Evolutionary conservation across 2,329 filamentous ascomycete species (phyloP).

Genomic region (Zymoseptoria crescenta): DNA sequence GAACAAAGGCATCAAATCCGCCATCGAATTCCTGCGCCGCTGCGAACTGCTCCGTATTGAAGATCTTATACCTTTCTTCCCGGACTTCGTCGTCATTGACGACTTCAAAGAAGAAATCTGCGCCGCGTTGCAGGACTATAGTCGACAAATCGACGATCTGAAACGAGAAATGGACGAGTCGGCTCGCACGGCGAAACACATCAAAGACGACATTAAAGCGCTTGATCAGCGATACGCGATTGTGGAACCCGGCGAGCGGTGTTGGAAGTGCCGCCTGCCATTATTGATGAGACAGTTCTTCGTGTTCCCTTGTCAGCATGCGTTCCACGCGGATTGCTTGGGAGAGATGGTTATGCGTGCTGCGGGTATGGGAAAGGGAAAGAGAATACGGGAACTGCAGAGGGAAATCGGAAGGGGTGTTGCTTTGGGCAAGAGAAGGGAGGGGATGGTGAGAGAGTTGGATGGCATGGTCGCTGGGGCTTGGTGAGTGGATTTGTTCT

Average conservation of each 20-base stretch:
- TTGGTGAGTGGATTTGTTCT: slow-evolving; percentile 40
- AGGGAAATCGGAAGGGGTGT: slow-evolving; percentile 67
- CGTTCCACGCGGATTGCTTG: slow-evolving; percentile 92
- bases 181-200: slow-evolving; percentile 78
- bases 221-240: slow-evolving; percentile 89
- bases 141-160: slow-evolving; percentile 76
- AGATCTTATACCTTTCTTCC: slow-evolving; percentile 96
- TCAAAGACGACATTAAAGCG: slow-evolving; percentile 78
- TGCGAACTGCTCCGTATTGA: slow-evolving; percentile 92
- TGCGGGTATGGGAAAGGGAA: slow-evolving; percentile 65
- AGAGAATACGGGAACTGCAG: slow-evolving; percentile 79
- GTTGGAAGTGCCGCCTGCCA: slow-evolving; percentile 79
- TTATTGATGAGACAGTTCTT: slow-evolving; percentile 90
- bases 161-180: slow-evolving; percentile 95
- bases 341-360: slow-evolving; percentile 79
- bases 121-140: slow-evolving; percentile 85
- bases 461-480: slow-evolving; percentile 85
- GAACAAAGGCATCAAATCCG: slow-evolving; percentile 71
- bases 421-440: slow-evolving; percentile 62
- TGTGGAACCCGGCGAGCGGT: slow-evolving; percentile 91
- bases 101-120: slow-evolving; percentile 99
- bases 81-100: slow-evolving; percentile 96
- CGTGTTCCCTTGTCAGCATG: slow-evolving; percentile 96
- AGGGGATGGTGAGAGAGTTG: slow-evolving; percentile 77
- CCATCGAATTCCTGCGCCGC: slow-evolving; percentile 85